Conservation (phyloP, 805 yeast species). For the Metschnikowia arizonensis region DNA sequence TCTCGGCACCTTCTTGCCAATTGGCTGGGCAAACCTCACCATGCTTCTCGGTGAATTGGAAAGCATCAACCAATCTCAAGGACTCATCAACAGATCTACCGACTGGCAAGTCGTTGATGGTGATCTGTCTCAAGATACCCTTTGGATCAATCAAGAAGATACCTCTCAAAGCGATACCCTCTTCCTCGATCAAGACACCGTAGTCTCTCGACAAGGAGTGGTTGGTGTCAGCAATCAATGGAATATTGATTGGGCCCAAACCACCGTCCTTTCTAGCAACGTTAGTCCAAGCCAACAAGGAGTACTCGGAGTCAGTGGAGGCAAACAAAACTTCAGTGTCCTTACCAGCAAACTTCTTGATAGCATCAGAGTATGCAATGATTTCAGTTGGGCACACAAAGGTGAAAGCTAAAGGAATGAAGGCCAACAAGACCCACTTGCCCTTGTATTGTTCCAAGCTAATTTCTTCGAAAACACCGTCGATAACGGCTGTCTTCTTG, state of each 20-base stretch:
- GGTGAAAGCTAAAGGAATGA: constrained; percentile 98
- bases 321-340: constrained; percentile 90
- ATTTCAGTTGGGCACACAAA: constrained; percentile 99
- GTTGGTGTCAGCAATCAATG: constrained; percentile 95
- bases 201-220: constrained; percentile 91
- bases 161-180: constrained; percentile 96
- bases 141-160: constrained; percentile 96
- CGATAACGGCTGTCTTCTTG: constrained; percentile 95
- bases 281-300: constrained; percentile 97
- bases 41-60: constrained; percentile 98
- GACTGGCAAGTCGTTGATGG: constrained; percentile 98
- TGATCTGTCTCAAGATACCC: constrained; percentile 91
- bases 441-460: constrained; percentile 95
- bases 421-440: constrained; percentile 95
- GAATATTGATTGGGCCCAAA: constrained; percentile 90
- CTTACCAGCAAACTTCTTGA: constrained; percentile 79
- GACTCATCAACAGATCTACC: constrained; percentile 99
- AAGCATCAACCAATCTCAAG: constrained; percentile 94
- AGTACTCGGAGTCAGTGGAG: constrained; percentile 97
- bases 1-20: constrained; percentile 89
- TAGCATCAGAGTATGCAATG: constrained; percentile 97
- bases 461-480: constrained; percentile 94
- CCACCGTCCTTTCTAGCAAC: constrained; percentile 97
- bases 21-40: constrained; percentile 99
- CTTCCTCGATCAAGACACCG: constrained; percentile 96